Evolutionary conservation across 2,329 filamentous ascomycete genomes (phyloP).

Genomic region (Beauveria sp.): DNA sequence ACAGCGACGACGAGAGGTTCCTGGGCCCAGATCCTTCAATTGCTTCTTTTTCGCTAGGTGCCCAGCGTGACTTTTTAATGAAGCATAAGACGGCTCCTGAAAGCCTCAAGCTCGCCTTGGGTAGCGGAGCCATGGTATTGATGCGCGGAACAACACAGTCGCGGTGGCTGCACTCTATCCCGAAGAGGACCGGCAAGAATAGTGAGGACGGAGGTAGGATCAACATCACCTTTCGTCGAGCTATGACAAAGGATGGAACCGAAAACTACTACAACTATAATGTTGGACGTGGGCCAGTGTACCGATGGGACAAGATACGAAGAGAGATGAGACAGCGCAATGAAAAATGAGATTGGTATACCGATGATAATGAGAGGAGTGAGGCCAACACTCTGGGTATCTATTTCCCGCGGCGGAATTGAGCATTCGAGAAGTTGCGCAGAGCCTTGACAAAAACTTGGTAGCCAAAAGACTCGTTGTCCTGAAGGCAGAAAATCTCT

Average conservation of each 20-base stretch:
- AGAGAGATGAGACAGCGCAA: slow-evolving; percentile 41
- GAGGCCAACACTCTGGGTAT: background rate
- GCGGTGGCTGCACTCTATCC: slow-evolving; percentile 71
- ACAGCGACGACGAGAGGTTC: slow-evolving; percentile 75
- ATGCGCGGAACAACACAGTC: slow-evolving; percentile 71
- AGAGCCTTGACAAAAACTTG: slow-evolving; percentile 84
- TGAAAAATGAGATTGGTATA: slow-evolving; percentile 11
- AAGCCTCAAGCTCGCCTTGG: slow-evolving; percentile 46
- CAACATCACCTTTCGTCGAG: slow-evolving; percentile 72
- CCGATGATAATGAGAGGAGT: slow-evolving; percentile 4
- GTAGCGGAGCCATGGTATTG: slow-evolving; percentile 68
- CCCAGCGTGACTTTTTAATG: slow-evolving; percentile 66
- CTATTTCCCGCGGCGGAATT: slow-evolving; percentile 75
- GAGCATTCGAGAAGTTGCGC: slow-evolving; percentile 75
- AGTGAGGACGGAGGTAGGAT: slow-evolving; percentile 56
- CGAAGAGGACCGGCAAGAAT: slow-evolving; percentile 61
- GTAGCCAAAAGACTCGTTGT: slow-evolving; percentile 81
- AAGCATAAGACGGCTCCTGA: slow-evolving; percentile 58
- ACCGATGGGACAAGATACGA: slow-evolving; percentile 53
- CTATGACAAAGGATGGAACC: slow-evolving; percentile 63
- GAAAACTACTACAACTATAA: slow-evolving; percentile 84
- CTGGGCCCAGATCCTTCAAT: slow-evolving; percentile 63
- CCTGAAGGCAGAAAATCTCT: slow-evolving; percentile 77
- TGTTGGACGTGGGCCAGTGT: slow-evolving; percentile 61
- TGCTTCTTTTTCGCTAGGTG: slow-evolving; percentile 67